A percentile compares a stretch with the other conserved stretches of the same genome.
Conservation (phyloP, 192 early-diverging fungal species). For the Coemansia sp. region DNA sequence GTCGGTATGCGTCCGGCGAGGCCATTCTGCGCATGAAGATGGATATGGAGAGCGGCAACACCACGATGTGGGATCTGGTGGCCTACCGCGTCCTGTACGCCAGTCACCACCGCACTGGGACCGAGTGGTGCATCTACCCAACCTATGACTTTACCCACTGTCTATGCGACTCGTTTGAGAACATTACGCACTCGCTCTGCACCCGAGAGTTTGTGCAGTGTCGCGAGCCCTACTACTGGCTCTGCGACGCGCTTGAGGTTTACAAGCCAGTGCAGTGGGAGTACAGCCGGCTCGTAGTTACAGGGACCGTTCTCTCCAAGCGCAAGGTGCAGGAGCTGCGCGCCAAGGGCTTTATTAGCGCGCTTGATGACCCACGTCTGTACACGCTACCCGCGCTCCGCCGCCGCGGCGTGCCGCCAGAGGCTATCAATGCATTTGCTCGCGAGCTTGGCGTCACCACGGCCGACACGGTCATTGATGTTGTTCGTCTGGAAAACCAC, state of each 20-base stretch:
- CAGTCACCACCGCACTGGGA: constrained; percentile 87
- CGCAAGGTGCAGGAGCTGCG: constrained; percentile 93
- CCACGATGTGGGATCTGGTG: constrained; percentile 99
- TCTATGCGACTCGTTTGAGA: constrained; percentile 97
- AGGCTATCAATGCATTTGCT: constrained; percentile 97
- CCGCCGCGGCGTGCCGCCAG: constrained; percentile 93
- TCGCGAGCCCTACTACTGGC: constrained; percentile 98
- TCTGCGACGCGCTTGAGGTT: constrained; percentile 93
- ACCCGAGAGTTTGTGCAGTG: constrained; percentile 93
- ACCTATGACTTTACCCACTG: constrained; percentile 99
- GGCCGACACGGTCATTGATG: constrained; percentile 74
- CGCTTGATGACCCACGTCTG: constrained; percentile 96
- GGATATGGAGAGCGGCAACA: constrained; percentile 95
- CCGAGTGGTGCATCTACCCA: constrained; percentile 97
- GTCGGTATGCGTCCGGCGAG: constrained; percentile 86
- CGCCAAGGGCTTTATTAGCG: constrained; percentile 68
- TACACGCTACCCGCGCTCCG: constrained; percentile 94
- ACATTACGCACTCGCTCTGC: constrained; percentile 99
- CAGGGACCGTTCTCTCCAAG: constrained; percentile 95
- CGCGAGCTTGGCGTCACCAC: constrained; percentile 85
- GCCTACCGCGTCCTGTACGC: constrained; percentile 94
- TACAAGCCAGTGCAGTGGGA: constrained; percentile 99
- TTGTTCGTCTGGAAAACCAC: constrained; percentile 87
- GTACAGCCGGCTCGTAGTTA: constrained; percentile 90
- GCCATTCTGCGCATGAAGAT: constrained; percentile 99